phyloP scores from a whole-genome alignment of 2,329 filamentous ascomycete species.

The Sclerotinia glacialis region DNA sequence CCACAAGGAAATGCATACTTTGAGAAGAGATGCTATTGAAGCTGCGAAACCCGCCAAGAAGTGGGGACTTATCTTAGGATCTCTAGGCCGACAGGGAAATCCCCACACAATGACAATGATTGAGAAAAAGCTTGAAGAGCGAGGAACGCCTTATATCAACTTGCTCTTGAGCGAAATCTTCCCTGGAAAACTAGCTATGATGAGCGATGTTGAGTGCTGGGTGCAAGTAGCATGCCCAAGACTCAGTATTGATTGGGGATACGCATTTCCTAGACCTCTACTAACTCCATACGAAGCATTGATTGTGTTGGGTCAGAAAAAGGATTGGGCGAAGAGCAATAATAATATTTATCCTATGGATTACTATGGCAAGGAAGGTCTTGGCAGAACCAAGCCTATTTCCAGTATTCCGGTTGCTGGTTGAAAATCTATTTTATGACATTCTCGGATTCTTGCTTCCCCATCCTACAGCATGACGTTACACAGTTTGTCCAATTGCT shows the following conservation, averaged over 20 bases:
- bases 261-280: constrained; percentile 85
- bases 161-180: constrained; percentile 92
- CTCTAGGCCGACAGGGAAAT: constrained; percentile 90
- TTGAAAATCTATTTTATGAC: constrained; percentile 20
- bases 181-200: constrained; percentile 88
- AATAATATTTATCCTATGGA: constrained; percentile 90
- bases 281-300: constrained; percentile 94
- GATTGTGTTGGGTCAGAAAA: constrained; percentile 75
- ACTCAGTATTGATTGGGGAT: constrained; percentile 97
- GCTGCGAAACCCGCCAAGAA: constrained; percentile 74
- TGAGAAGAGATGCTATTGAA: constrained; percentile 73
- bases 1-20: constrained; percentile 82
- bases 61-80: constrained; percentile 94
- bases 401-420: constrained; percentile 24
- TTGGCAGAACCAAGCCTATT: constrained; percentile 68
- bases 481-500: background rate
- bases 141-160: constrained; percentile 78
- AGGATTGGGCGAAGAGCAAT: constrained; percentile 66
- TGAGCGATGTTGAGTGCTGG: constrained; percentile 95
- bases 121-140: constrained; percentile 68
- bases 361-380: constrained; percentile 88
- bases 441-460: background rate
- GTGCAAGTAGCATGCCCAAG: constrained; percentile 97
- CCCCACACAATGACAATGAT: constrained; percentile 88
- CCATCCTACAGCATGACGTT: background rate